A percentile compares a stretch with the other conserved stretches of the same genome.
Evolutionary conservation across 2,329 filamentous ascomycete species (phyloP).

Genomic region (Aureobasidium sp.): DNA sequence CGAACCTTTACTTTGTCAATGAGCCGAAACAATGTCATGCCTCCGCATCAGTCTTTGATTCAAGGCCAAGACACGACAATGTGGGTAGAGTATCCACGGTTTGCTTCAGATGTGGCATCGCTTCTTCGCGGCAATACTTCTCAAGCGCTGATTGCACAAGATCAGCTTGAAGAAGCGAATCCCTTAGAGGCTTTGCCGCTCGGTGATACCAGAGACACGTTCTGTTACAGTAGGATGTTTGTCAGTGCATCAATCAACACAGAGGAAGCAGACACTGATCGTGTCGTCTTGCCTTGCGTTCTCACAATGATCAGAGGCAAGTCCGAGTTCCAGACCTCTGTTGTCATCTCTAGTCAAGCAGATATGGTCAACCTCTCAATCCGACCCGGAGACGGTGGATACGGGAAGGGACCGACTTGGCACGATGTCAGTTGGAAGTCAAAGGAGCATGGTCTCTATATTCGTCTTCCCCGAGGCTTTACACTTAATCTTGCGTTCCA

Average conservation of each 20-base stretch:
- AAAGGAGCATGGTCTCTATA: conserved; percentile 56
- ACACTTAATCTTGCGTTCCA: conserved; percentile 62
- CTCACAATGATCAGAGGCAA: conserved; percentile 67
- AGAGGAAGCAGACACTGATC: conserved; percentile 59
- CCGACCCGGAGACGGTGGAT: conserved; percentile 49
- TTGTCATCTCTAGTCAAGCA: conserved; percentile 72
- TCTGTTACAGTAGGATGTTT: conserved; percentile 72
- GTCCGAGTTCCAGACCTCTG: conserved; percentile 61
- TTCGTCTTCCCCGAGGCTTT: conserved; percentile 71
- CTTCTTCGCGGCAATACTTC: conserved; percentile 57
- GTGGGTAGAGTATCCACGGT: conserved; percentile 70
- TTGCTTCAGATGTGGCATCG: conserved; percentile 64
- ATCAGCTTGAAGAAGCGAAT: conserved; percentile 38
- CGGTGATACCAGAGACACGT: conserved; percentile 64
- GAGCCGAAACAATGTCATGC: conserved; percentile 73
- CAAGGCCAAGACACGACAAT: conserved; percentile 74
- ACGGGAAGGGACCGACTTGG: conserved; percentile 62
- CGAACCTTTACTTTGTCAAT: conserved; percentile 74
- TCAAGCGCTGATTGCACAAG: conserved; percentile 39
- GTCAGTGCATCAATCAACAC: conserved; percentile 71
- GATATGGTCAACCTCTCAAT: conserved; percentile 69
- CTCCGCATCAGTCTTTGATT: conserved; percentile 57
- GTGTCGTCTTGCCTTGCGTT: conserved; percentile 64
- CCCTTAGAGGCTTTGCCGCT: conserved; percentile 67
- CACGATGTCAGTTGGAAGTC: conserved; percentile 74